phyloP scores from a whole-genome alignment of 495 filamentous ascomycete species.

The Aspergillus biplanus region DNA sequence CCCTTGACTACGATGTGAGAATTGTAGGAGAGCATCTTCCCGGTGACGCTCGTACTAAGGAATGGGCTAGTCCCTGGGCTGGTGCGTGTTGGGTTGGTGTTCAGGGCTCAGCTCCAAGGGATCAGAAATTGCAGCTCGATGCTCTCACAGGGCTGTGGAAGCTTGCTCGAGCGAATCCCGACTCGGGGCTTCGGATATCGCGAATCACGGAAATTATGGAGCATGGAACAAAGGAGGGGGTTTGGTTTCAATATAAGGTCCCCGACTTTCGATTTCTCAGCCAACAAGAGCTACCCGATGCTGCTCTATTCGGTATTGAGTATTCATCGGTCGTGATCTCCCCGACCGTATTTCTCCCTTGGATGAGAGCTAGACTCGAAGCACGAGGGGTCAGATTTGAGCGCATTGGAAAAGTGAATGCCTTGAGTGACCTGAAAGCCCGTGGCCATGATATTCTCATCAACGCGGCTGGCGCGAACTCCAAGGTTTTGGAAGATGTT shows the following conservation, averaged over 20 bases:
- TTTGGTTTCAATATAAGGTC: constrained; percentile 19
- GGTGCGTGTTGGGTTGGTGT: constrained; percentile 32
- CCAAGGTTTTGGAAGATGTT: too few species aligned
- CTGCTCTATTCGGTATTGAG: constrained; percentile 18
- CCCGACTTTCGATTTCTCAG: constrained; percentile 18
- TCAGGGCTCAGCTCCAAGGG: constrained; percentile 23
- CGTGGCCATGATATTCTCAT: constrained; percentile 26
- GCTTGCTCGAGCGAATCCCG: constrained; percentile 25
- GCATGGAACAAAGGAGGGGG: not conserved
- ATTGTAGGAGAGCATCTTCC: constrained; percentile 53
- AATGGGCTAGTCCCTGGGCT: constrained; percentile 34
- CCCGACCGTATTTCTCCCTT: constrained; percentile 32
- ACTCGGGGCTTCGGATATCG: constrained; percentile 17
- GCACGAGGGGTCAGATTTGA: constrained; percentile 28
- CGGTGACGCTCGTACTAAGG: constrained; percentile 9
- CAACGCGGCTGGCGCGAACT: constrained; percentile 22
- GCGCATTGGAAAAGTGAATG: constrained; percentile 18
- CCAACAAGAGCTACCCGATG: constrained; percentile 17
- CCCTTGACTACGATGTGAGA: constrained; percentile 29
- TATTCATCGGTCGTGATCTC: constrained; percentile 30
- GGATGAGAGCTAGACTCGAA: constrained; percentile 28
- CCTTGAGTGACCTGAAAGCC: constrained; percentile 32
- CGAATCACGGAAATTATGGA: constrained; percentile 21
- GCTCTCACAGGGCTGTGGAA: constrained; percentile 20
- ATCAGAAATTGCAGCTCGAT: constrained; percentile 32